Conservation (phyloP, 1,139 yeast species). For the Geotrichum cucujoidarum region DNA sequence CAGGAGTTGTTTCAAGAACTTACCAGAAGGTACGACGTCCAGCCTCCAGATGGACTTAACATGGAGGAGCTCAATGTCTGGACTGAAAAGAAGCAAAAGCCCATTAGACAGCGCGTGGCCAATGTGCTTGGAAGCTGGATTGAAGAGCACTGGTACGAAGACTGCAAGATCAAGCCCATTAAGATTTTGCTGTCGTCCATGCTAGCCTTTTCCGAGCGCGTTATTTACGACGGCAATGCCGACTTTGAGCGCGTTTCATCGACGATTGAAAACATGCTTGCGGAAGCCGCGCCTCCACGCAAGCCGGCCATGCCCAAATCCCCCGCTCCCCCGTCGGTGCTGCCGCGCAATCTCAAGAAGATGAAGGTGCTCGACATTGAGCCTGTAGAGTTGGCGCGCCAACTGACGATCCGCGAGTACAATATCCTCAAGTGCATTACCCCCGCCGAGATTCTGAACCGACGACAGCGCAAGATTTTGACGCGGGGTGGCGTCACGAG, state of each 20-base stretch:
- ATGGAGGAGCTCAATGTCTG: slow-evolving; percentile 78
- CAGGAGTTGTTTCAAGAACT: slow-evolving; percentile 58
- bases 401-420: slow-evolving; percentile 73
- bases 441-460: slow-evolving; percentile 68
- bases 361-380: slow-evolving; percentile 51
- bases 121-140: slow-evolving; percentile 66
- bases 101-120: slow-evolving; percentile 65
- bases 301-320: slow-evolving; percentile 24
- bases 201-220: slow-evolving; percentile 51
- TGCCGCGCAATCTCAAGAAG: slow-evolving; percentile 28
- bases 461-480: slow-evolving; percentile 47
- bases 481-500: slow-evolving; percentile 7
- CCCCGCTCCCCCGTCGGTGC: slow-evolving; percentile 29
- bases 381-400: slow-evolving; percentile 74
- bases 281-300: slow-evolving; percentile 22
- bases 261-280: slow-evolving; percentile 28
- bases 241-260: slow-evolving; percentile 29
- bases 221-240: slow-evolving; percentile 44
- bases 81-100: slow-evolving; percentile 63
- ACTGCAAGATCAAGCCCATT: slow-evolving; percentile 13
- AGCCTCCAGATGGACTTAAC: slow-evolving; percentile 84
- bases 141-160: slow-evolving; percentile 70
- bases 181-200: slow-evolving; percentile 45
- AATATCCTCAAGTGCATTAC: slow-evolving; percentile 61
- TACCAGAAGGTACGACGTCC: slow-evolving; percentile 60